Conservation (phyloP, 768 basidiomycete genomes). For the Daedaleopsis sinensis region DNA sequence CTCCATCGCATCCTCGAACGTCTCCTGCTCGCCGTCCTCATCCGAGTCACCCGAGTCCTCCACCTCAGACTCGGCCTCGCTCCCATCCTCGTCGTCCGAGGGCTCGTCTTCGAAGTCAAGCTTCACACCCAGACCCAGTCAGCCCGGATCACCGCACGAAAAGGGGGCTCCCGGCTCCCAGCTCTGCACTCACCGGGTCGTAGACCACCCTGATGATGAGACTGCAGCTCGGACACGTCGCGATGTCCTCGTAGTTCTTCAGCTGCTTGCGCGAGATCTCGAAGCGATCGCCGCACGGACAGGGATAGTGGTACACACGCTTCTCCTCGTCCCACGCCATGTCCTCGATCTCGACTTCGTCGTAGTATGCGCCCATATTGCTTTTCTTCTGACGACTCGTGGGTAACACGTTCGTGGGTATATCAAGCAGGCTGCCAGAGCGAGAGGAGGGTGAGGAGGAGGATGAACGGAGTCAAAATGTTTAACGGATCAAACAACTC, state of each 20-base stretch:
- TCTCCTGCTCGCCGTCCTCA: conserved; percentile 40
- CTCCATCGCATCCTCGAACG: conserved; percentile 71
- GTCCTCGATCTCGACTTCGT: conserved; percentile 97
- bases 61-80: conserved; percentile 12
- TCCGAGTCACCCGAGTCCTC: conserved; percentile 44
- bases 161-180: too few relatives aligned
- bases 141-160: not conserved
- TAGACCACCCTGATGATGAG: conserved; percentile 90
- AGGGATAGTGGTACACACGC: conserved; percentile 92
- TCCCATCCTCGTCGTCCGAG: conserved; percentile 42
- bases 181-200: conserved; percentile 75
- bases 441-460: not conserved
- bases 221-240: conserved; percentile 95
- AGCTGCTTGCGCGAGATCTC: conserved; percentile 90
- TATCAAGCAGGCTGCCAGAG: not conserved
- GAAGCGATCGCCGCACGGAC: conserved; percentile 97
- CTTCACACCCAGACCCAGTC: conserved; percentile 42
- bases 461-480: not conserved
- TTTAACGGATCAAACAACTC: too few relatives aligned
- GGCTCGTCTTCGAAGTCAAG: conserved; percentile 84
- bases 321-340: conserved; percentile 89
- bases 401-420: too few relatives aligned
- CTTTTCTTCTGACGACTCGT: not conserved
- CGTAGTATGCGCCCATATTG: conserved; percentile 85
- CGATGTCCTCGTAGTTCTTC: conserved; percentile 88